These are phyloP conservation scores for Scedosporium apiospermum DNA, from an alignment of 2,329 filamentous ascomycete genomes.

Conservation along the genomic window DNA sequence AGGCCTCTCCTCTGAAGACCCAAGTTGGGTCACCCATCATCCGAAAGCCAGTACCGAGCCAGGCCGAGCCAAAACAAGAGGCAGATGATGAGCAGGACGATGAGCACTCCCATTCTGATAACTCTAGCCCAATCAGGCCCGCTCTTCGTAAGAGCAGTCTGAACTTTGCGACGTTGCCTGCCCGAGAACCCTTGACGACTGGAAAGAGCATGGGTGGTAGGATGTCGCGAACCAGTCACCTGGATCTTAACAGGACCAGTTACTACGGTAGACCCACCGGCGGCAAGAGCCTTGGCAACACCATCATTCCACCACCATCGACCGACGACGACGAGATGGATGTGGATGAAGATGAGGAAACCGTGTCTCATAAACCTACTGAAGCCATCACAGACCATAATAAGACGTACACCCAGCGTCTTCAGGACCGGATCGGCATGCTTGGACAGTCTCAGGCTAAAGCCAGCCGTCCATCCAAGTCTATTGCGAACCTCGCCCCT, in stretches of 20 bases:
- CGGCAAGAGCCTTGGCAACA: conserved; percentile 58
- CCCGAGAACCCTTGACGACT: conserved; percentile 72
- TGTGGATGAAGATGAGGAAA: conserved; percentile 32
- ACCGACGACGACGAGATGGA: conserved; percentile 45
- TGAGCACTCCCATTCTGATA: conserved; percentile 53
- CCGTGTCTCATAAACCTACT: conserved; percentile 15
- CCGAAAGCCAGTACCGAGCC: conserved; percentile 9
- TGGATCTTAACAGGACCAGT: conserved; percentile 64
- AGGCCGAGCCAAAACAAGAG: conserved; percentile 7
- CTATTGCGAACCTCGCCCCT: conserved; percentile 26
- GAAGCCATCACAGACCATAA: conserved; percentile 48
- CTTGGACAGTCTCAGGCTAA: conserved; percentile 48
- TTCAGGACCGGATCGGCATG: conserved; percentile 86
- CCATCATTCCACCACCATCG: conserved; percentile 14
- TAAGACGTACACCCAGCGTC: conserved; percentile 85
- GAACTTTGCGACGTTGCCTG: conserved; percentile 86
- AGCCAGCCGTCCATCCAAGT: conserved; percentile 37
- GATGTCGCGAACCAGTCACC: conserved; percentile 66
- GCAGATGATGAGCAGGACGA: conserved; percentile 32
- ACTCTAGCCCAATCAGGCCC: conserved; percentile 65
- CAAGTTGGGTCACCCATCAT: conserved; percentile 1
- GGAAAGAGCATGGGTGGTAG: conserved; percentile 76
- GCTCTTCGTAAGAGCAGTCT: conserved; percentile 87
- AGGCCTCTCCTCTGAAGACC: conserved; percentile 4
- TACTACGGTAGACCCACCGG: conserved; percentile 65